Base-by-base conservation (phyloP, 2,329 filamentous ascomycete genomes). In the Fusarium sp. region DNA sequence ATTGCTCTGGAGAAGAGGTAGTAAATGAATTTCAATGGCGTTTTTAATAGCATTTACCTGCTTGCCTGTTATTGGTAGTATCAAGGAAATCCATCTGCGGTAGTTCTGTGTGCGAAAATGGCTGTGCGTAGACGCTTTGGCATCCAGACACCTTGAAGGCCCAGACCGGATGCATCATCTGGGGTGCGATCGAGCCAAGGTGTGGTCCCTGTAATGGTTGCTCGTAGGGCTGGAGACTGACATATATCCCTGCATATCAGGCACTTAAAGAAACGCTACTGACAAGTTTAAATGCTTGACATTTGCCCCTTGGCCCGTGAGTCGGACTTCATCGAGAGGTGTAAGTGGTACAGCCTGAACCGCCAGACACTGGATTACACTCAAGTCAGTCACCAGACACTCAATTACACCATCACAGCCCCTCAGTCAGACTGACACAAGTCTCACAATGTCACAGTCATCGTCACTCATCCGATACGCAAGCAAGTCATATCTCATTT, bases 161-260 rank as follows among this genome's bases (percentile, higher is more conserved):
- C 62, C 58, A 65, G 62, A 65, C 62, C 62, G 28, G 47, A 29
- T 31, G 43, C 7, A 34, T 36, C 19, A 58, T 65, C 39, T 56
- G 36, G 43, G 62, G 61, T 61, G 40, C 39, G 55, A 43, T 35
- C 40, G 41, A 55, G 61, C 61, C 57, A 65, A 65, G 62, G 25
- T 41, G 61, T 58, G 58, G 62, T 65, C 62, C 62, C 58, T 66
- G 62, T 61, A 49, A 63, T 28, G 19, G 58, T 49, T 29, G 45
- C 62, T 49, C 40, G 25, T 65, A 65, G 62, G 62, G 62, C 62
- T 65, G 62, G 51, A 53, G 53, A 59, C 26, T 40, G 28, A 49
- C 26, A 9, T 42, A 36, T 34, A 65, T 66, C 62, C 62, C 62
- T 65, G 62, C 62, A 66, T 55, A 39, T 65, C 62, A 65, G 58